Evolutionary conservation across 768 basidiomycete species (phyloP), one percentile per base, ranked within the genome.

Genomic region (Tremella mesenterica): DNA sequence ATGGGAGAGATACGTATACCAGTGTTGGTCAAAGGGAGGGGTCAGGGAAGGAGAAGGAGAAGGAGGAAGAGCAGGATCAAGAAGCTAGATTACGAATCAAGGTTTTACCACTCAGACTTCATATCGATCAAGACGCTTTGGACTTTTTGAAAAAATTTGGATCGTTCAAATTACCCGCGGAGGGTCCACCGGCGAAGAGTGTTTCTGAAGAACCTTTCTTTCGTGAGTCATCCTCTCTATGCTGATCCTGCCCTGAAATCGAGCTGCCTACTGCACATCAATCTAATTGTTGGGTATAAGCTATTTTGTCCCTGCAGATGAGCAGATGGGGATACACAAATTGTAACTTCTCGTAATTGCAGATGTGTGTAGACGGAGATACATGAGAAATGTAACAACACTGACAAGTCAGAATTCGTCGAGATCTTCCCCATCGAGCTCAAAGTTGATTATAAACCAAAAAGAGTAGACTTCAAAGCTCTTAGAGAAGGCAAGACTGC

Each of bases 91-190:
- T 41, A 5, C n/a, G 38, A 14, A 8, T 41, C n/a, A 95, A 95
- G 70, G 79, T 97, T 23, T 76, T 91, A 0, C 95, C 95, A 12
- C 76, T 99, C 2, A 79, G 93, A 23, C 75, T 99, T 29, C 88
- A 96, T 71, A 88, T 99, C 25, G 95, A 99, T 71, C 95, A 99
- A 75, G 95, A 99, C 73, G 95, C 95, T 13, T 80, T 99, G 20
- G 95, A 97, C 72, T 99, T 99, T 72, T 75, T 97, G 68, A 99
- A 99, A 77, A 85, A 85, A 56, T 97, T 97, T 74, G 92, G 90
- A 71, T 85, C 83, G 59, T 97, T 96, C 77, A 56, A 64, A 12
- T 33, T 44, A 8, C 56, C 53, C 12, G 76, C 82, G 21, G 74
- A 81, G 31, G 75, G 76, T 12, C 60, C 74, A 1, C 59, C 70